phyloP scores from a whole-genome alignment of 164 flowering plant genomes.

The Echeveria elegans region DNA sequence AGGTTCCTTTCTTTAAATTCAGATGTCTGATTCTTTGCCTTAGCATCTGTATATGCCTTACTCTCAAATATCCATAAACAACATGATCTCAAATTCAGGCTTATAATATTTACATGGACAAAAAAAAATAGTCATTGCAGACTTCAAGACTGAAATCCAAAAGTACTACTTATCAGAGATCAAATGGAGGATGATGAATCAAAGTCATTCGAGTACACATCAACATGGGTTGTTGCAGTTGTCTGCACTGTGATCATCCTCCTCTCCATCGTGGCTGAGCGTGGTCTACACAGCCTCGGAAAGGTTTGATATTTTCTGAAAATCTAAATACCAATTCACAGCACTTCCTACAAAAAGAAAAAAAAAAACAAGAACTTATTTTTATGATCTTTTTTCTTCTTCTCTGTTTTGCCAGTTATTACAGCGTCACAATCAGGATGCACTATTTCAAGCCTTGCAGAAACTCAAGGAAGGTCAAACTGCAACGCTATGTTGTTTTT shows the following conservation, averaged over 20 bases:
- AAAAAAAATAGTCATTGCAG: background rate
- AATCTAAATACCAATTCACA: too few species aligned
- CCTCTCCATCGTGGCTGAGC: slow-evolving; percentile 34
- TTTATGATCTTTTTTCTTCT: background rate
- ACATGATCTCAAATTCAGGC: background rate
- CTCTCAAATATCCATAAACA: background rate
- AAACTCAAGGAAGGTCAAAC: slow-evolving; percentile 29
- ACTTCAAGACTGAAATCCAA: background rate
- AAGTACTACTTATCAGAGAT: too few species aligned
- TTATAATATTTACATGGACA: background rate
- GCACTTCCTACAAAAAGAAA: too few species aligned
- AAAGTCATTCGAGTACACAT: slow-evolving; percentile 30
- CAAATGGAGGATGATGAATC: slow-evolving; percentile 19
- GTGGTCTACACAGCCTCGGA: slow-evolving; percentile 41
- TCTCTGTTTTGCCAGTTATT: slow-evolving; percentile 17
- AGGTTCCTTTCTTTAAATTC: background rate
- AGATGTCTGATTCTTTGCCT: slow-evolving; percentile 1
- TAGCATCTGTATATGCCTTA: background rate
- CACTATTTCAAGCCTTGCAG: slow-evolving; percentile 26
- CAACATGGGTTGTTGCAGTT: slow-evolving; percentile 48
- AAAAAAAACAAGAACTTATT: background rate
- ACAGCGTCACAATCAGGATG: slow-evolving; percentile 18
- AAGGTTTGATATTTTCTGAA: slow-evolving; percentile 20
- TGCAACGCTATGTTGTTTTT: background rate
- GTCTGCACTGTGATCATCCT: slow-evolving; percentile 42